Percentiles rank a stretch among this genome's conserved stretches.
Evolutionary conservation across 1,284 basidiomycete species (phyloP).

Genomic region (Neonothopanus nambi): DNA sequence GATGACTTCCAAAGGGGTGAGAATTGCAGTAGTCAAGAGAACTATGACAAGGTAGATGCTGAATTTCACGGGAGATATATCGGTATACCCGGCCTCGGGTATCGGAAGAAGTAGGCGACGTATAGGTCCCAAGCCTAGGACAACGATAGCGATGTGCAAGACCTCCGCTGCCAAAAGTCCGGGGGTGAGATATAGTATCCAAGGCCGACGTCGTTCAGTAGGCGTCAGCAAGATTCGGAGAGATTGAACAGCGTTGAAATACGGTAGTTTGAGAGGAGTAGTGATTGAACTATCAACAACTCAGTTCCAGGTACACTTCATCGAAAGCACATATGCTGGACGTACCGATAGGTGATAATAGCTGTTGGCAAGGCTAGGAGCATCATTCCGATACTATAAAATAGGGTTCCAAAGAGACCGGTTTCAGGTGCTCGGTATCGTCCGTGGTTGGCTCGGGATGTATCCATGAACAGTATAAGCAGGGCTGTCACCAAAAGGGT

Average conservation of each 20-base stretch:
- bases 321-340: constrained; percentile 19
- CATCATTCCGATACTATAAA: constrained; percentile 67
- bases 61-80: constrained; percentile 49
- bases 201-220: constrained; percentile 78
- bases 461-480: constrained; percentile 56
- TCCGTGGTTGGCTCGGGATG: constrained; percentile 57
- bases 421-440: constrained; percentile 72
- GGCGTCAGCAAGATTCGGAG: constrained; percentile 78
- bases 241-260: constrained; percentile 59
- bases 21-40: constrained; percentile 59
- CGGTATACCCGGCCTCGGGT: constrained; percentile 32
- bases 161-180: constrained; percentile 75
- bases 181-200: constrained; percentile 82
- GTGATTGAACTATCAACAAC: constrained; percentile 69
- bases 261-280: constrained; percentile 81
- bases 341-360: constrained; percentile 81
- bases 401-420: constrained; percentile 61
- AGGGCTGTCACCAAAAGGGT: constrained; percentile 59
- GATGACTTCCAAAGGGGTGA: constrained; percentile 85
- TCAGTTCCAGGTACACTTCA: constrained; percentile 4
- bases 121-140: constrained; percentile 65
- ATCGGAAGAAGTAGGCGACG: constrained; percentile 69
- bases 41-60: constrained; percentile 62
- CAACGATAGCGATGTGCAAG: constrained; percentile 59
- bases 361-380: constrained; percentile 79